phyloP scores from a whole-genome alignment of 1,284 basidiomycete species.

The Malassezia sp. region DNA sequence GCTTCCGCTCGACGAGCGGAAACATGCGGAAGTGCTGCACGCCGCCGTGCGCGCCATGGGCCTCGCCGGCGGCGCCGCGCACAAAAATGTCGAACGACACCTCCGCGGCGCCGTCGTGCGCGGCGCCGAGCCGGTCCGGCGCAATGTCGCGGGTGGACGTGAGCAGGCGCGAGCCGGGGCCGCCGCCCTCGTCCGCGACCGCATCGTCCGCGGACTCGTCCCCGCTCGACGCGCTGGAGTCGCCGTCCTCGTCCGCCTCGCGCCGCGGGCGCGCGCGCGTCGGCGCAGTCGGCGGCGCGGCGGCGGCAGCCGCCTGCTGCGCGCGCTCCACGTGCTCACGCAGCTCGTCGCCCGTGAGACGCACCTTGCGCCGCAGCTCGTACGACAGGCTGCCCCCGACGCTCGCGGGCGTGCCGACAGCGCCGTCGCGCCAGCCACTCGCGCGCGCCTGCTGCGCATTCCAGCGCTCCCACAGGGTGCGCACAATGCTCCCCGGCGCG shows the following conservation, averaged over 20 bases:
- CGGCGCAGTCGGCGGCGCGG: conserved; percentile 64
- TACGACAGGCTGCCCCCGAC: conserved; percentile 17
- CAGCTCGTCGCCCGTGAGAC: conserved; percentile 56
- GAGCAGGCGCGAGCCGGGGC: background rate
- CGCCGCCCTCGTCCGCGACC: conserved; percentile 58
- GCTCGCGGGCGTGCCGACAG: conserved; percentile 64
- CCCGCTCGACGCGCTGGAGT: conserved; percentile 49
- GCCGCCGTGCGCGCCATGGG: conserved; percentile 57
- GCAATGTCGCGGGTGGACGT: conserved; percentile 20
- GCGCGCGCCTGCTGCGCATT: conserved; percentile 65
- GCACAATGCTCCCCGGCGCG: conserved; percentile 67
- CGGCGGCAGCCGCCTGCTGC: conserved; percentile 65
- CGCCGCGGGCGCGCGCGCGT: conserved; percentile 69
- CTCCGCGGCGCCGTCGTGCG: conserved; percentile 52
- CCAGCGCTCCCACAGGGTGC: conserved; percentile 75
- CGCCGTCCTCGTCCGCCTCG: conserved; percentile 57
- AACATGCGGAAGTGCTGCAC: conserved; percentile 85
- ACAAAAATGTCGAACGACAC: conserved; percentile 91
- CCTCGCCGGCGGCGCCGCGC: conserved; percentile 83
- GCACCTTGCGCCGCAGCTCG: conserved; percentile 66
- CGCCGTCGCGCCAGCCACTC: conserved; percentile 70
- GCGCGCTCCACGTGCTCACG: conserved; percentile 69
- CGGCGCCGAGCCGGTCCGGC: conserved; percentile 16
- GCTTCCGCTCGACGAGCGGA: conserved; percentile 83
- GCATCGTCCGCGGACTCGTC: conserved; percentile 55